Conservation (phyloP, 2,329 filamentous ascomycete species). For the Botrytis aclada region DNA sequence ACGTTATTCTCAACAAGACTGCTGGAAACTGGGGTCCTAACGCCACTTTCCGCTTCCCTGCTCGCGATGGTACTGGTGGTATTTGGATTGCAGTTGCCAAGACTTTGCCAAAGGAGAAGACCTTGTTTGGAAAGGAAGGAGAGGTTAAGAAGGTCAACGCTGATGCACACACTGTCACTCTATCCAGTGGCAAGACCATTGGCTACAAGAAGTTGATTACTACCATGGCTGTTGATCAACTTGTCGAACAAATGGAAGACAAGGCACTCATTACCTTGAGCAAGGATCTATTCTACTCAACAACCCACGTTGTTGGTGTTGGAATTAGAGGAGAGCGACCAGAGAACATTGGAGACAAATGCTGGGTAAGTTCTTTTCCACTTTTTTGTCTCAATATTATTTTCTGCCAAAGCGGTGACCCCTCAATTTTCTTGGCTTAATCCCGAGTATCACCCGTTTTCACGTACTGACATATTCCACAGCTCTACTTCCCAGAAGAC, state of each 20-base stretch:
- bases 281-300: slow-evolving; percentile 95
- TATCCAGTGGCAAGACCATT: slow-evolving; percentile 82
- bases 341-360: slow-evolving; percentile 97
- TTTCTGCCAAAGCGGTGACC: slow-evolving; percentile 13
- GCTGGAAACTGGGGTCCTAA: slow-evolving; percentile 98
- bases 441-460: not conserved
- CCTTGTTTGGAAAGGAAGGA: slow-evolving; percentile 80
- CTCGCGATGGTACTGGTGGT: slow-evolving; percentile 90
- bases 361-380: slow-evolving; percentile 65
- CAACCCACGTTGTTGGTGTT: slow-evolving; percentile 94
- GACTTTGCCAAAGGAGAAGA: slow-evolving; percentile 89
- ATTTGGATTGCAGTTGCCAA: slow-evolving; percentile 98
- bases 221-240: slow-evolving; percentile 92
- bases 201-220: slow-evolving; percentile 90
- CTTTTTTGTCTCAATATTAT: not conserved
- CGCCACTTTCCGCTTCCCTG: slow-evolving; percentile 96
- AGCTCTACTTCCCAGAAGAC: slow-evolving; percentile 98
- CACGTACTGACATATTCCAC: slow-evolving; percentile 30
- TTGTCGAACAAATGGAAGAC: slow-evolving; percentile 85
- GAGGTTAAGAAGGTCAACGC: slow-evolving; percentile 85
- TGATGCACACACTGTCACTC: slow-evolving; percentile 74
- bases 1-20: slow-evolving; percentile 93
- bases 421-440: not conserved
- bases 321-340: slow-evolving; percentile 89
- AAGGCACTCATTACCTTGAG: slow-evolving; percentile 76